These are phyloP conservation scores for Trichosanthes cucumerina DNA, from an alignment of 306 rosid species.

Conservation along the genomic window DNA sequence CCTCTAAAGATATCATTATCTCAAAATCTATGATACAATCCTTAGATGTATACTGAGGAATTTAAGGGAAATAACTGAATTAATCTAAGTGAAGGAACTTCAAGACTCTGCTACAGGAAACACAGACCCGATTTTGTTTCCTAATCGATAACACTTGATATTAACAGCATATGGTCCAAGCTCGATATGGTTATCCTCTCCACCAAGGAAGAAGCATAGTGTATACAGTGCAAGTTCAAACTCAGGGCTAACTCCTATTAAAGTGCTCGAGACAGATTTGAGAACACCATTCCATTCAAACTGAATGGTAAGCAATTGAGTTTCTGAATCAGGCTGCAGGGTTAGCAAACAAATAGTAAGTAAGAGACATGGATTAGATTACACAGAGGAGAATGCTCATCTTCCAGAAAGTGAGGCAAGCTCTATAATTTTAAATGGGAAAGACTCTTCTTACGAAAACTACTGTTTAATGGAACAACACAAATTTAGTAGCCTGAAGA, in stretches of 20 bases:
- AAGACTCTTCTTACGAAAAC: not conserved
- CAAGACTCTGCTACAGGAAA: conserved; percentile 69
- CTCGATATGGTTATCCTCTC: conserved; percentile 67
- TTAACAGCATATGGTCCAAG: conserved; percentile 79
- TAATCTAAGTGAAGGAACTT: conserved; percentile 14
- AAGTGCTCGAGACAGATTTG: conserved; percentile 83
- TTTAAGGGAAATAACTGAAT: conserved; percentile 8
- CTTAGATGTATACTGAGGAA: not conserved
- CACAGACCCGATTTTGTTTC: conserved; percentile 62
- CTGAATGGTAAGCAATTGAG: conserved; percentile 82
- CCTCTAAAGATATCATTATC: not conserved
- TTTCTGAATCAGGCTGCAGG: conserved; percentile 88
- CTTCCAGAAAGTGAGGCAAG: not conserved
- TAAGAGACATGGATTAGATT: not conserved
- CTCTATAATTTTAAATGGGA: not conserved
- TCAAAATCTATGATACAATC: not conserved
- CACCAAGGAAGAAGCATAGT: conserved; percentile 65
- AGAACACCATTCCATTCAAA: conserved; percentile 93
- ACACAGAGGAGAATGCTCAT: not conserved
- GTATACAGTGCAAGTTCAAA: conserved; percentile 86
- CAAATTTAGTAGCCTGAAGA: not conserved
- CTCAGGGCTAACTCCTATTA: conserved; percentile 97
- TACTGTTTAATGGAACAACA: not conserved
- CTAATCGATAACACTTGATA: conserved; percentile 68
- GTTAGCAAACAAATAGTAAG: conserved; percentile 6